phyloP scores from a whole-genome alignment of 352 stramenopile species.

The Pythium guiyangense region DNA sequence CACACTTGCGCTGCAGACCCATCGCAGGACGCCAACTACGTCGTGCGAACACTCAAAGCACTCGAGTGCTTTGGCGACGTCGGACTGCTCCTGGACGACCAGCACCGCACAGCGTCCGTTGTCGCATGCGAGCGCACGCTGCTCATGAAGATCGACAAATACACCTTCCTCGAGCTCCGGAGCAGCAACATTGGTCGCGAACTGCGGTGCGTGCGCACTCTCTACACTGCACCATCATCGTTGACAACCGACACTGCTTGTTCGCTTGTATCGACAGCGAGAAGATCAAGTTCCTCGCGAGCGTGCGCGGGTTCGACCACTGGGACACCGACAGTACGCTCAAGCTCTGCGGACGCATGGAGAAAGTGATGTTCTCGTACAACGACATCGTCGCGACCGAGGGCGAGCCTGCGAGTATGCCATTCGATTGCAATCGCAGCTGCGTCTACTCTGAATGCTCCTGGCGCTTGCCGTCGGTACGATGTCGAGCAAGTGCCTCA shows the following conservation, averaged over 20 bases:
- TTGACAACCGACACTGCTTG: too few relatives aligned
- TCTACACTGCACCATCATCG: too few relatives aligned
- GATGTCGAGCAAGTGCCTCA: too few relatives aligned
- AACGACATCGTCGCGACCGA: constrained; percentile 61
- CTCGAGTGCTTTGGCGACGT: constrained; percentile 75
- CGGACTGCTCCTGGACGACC: constrained; percentile 47
- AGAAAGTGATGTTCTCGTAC: constrained; percentile 51
- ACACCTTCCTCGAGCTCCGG: constrained; percentile 55
- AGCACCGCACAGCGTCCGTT: constrained; percentile 62
- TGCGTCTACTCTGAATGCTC: not conserved
- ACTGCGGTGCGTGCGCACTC: constrained; percentile 29
- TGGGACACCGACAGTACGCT: constrained; percentile 61
- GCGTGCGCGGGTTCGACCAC: constrained; percentile 42
- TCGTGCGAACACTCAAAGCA: constrained; percentile 55
- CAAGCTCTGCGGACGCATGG: constrained; percentile 52
- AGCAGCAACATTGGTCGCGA: constrained; percentile 51
- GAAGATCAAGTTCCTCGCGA: constrained; percentile 58
- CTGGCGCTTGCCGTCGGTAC: too few relatives aligned
- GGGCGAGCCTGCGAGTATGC: constrained; percentile 49
- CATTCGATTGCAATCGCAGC: too few relatives aligned
- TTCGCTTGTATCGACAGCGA: constrained; percentile 23
- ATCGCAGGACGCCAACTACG: constrained; percentile 43
- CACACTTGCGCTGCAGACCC: not conserved
- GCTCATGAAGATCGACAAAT: constrained; percentile 67
- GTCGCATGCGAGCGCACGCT: constrained; percentile 61